Evolutionary conservation across 2,329 filamentous ascomycete genomes (phyloP).

Genomic region (Aureobasidium sp.): DNA sequence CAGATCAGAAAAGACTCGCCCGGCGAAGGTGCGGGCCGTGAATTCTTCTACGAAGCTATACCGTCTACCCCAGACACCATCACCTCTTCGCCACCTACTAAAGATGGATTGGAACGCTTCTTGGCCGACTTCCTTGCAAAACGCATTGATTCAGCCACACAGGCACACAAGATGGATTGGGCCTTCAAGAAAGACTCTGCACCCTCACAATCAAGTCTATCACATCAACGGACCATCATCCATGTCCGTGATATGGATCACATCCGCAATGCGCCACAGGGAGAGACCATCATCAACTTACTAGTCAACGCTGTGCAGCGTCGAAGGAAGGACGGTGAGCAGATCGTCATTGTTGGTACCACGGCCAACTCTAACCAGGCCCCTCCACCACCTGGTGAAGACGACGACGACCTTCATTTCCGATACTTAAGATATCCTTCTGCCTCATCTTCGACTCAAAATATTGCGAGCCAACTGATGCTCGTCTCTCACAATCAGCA

Average conservation of each 20-base stretch:
- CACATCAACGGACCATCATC: slow-evolving; percentile 49
- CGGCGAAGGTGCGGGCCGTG: not conserved
- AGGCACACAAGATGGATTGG: slow-evolving; percentile 7
- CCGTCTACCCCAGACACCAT: not conserved
- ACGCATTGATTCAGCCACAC: slow-evolving; percentile 11
- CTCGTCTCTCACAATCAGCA: not conserved
- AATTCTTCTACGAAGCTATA: not conserved
- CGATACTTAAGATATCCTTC: slow-evolving; percentile 5
- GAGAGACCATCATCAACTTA: slow-evolving; percentile 60
- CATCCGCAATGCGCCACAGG: slow-evolving; percentile 62
- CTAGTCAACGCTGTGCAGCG: slow-evolving; percentile 66
- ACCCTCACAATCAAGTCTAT: not conserved
- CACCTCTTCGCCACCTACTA: not conserved
- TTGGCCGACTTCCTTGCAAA: slow-evolving; percentile 12
- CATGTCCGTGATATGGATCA: slow-evolving; percentile 73
- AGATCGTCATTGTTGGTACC: slow-evolving; percentile 74
- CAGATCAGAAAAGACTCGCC: slow-evolving; percentile 18
- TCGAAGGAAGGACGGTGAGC: slow-evolving; percentile 62
- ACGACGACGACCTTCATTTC: slow-evolving; percentile 35
- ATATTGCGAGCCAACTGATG: not conserved
- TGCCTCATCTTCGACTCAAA: not conserved
- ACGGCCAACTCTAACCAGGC: slow-evolving; percentile 39
- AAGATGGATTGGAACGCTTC: not conserved
- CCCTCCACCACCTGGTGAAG: slow-evolving; percentile 18
- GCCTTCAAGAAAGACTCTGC: slow-evolving; percentile 6